phyloP scores from a whole-genome alignment of 352 stramenopile species.

The Globisporangium emineosum region DNA sequence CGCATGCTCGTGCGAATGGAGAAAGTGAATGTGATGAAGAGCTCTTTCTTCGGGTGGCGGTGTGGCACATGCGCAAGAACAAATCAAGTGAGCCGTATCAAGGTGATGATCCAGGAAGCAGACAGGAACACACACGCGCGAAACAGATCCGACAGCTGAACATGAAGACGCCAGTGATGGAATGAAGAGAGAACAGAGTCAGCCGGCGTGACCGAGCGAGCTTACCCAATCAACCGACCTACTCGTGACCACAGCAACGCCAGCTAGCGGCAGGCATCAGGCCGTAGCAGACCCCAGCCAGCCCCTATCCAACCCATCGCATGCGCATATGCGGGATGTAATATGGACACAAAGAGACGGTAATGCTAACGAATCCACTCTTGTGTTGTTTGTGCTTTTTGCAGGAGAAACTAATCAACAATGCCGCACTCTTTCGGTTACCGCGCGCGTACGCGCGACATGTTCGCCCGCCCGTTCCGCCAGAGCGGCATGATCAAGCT shows the following conservation, averaged over 20 bases:
- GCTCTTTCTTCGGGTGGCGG: neutral
- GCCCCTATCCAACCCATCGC: neutral
- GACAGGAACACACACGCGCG: neutral
- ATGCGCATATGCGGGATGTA: neutral
- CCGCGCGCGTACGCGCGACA: constrained; percentile 98
- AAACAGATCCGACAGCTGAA: neutral
- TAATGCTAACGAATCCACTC: constrained; percentile 21
- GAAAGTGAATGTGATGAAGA: neutral
- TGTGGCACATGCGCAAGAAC: neutral
- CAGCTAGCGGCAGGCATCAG: neutral
- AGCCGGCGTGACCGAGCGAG: neutral
- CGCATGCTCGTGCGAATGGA: neutral
- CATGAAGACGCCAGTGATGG: neutral
- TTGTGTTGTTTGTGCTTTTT: constrained; percentile 26
- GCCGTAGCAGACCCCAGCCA: too few relatives aligned
- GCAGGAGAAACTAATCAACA: constrained; percentile 43
- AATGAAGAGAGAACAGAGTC: neutral
- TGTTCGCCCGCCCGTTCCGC: constrained; percentile 99
- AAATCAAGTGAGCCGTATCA: neutral
- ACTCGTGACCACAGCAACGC: neutral
- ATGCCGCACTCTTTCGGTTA: constrained; percentile 99
- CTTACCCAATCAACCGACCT: neutral
- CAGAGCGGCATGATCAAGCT: constrained; percentile 95
- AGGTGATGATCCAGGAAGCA: neutral
- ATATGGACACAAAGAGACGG: neutral